phyloP scores from a whole-genome alignment of 768 basidiomycete genomes.

The Dacryopinax primogenitus region DNA sequence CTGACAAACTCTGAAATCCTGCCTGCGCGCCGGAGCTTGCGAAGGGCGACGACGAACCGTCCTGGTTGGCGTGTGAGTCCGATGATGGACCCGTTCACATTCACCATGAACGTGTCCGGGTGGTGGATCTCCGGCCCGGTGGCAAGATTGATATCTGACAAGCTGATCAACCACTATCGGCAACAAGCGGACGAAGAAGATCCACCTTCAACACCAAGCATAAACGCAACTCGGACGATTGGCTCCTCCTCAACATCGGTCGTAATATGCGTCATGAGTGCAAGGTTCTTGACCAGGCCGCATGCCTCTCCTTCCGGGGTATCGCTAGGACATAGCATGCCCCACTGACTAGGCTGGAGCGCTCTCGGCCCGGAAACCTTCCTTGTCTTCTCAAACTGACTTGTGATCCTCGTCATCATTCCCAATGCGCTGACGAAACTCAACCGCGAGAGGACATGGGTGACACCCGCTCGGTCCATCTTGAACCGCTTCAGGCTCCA shows the following conservation, averaged over 20 bases:
- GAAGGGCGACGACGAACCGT: constrained; percentile 80
- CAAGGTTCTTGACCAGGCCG: constrained; percentile 94
- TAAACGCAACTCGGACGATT: constrained; percentile 73
- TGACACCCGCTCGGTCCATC: constrained; percentile 97
- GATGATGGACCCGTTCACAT: constrained; percentile 92
- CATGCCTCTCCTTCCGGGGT: constrained; percentile 99
- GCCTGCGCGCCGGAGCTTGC: constrained; percentile 81
- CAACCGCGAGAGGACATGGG: constrained; percentile 88
- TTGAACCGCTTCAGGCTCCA: constrained; percentile 99
- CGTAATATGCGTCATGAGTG: constrained; percentile 98
- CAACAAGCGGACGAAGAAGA: background rate
- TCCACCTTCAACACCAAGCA: constrained; percentile 92
- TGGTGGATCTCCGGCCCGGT: constrained; percentile 95
- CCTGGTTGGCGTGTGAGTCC: constrained; percentile 78
- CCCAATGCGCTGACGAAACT: constrained; percentile 95
- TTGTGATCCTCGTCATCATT: constrained; percentile 99
- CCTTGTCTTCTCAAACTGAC: constrained; percentile 97
- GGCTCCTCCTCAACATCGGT: constrained; percentile 97
- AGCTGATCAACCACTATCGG: background rate
- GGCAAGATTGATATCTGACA: constrained; percentile 70
- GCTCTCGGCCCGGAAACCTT: constrained; percentile 97
- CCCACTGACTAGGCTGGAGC: constrained; percentile 97
- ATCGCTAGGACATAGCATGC: constrained; percentile 93
- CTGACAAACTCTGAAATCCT: constrained; percentile 92
- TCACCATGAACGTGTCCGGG: constrained; percentile 84